Evolutionary conservation across 768 basidiomycete genomes (phyloP).

Genomic region (Auricularia cornea): DNA sequence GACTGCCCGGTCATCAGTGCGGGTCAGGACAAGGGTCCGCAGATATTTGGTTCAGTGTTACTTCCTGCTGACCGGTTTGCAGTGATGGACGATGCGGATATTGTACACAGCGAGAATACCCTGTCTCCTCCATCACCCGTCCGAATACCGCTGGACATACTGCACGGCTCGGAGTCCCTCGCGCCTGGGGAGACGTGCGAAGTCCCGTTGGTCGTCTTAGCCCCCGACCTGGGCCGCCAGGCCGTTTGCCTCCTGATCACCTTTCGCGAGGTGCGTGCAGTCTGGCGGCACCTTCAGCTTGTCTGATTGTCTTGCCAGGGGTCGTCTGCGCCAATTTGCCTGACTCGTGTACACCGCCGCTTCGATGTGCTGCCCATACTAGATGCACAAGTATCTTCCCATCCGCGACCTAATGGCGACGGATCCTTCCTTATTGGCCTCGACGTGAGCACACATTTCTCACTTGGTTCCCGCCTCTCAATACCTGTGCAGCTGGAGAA

Average conservation of each 20-base stretch:
- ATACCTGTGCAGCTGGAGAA: slow-evolving; percentile 47
- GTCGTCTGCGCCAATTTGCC: slow-evolving; percentile 40
- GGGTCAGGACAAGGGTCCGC: not conserved
- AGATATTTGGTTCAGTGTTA: not conserved
- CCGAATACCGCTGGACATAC: slow-evolving; percentile 32
- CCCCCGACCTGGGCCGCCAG: slow-evolving; percentile 36
- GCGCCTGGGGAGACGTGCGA: slow-evolving; percentile 41
- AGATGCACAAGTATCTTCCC: slow-evolving; percentile 39
- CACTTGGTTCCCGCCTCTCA: not conserved
- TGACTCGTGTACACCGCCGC: slow-evolving; percentile 41
- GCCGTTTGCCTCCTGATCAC: slow-evolving; percentile 57
- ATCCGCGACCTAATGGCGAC: slow-evolving; percentile 30
- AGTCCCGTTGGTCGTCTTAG: slow-evolving; percentile 48
- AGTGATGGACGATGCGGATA: slow-evolving; percentile 21
- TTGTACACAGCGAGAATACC: slow-evolving; percentile 44
- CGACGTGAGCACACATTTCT: slow-evolving; percentile 8
- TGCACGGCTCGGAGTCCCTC: slow-evolving; percentile 23
- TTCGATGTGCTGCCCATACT: slow-evolving; percentile 58
- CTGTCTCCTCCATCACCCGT: slow-evolving; percentile 39
- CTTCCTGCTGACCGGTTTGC: not conserved
- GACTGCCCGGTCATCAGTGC: slow-evolving; percentile 18
- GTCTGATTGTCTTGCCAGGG: no score
- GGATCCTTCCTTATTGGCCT: slow-evolving; percentile 10
- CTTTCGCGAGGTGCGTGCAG: slow-evolving; percentile 46
- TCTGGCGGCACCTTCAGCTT: no score